Evolutionary conservation across 2,329 filamentous ascomycete genomes (phyloP).

Genomic region (Diaporthe ilicicola): DNA sequence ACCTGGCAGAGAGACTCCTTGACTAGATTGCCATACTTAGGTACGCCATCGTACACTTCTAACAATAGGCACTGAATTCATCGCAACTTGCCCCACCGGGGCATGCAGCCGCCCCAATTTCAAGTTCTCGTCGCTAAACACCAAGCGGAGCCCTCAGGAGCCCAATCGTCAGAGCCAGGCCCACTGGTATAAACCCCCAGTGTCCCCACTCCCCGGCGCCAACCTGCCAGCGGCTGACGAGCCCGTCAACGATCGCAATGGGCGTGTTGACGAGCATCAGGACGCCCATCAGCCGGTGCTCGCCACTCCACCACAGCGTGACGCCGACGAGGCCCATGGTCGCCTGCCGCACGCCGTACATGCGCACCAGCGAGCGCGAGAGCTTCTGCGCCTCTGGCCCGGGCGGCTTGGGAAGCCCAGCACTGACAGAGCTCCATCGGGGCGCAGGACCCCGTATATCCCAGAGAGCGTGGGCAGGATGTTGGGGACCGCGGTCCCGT

Average conservation of each 20-base stretch:
- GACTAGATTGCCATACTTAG: too few species aligned
- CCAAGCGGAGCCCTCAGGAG: neutral
- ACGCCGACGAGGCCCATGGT: neutral
- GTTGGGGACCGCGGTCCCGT: neutral
- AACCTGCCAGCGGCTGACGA: neutral
- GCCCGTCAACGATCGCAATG: neutral
- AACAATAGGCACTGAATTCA: too few species aligned
- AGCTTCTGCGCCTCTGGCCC: neutral
- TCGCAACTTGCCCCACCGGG: too few species aligned
- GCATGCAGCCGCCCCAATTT: too few species aligned
- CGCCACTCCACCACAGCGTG: neutral
- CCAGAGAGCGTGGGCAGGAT: neutral
- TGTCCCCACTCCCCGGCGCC: constrained; percentile 2
- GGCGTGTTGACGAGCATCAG: neutral
- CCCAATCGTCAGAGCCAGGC: neutral
- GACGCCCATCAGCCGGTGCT: constrained; percentile 14
- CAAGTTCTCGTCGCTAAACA: neutral
- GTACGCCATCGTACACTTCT: too few species aligned
- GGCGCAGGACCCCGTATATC: neutral
- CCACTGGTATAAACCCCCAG: neutral
- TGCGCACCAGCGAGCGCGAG: neutral
- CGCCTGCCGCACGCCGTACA: constrained; percentile 1
- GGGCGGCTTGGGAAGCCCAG: neutral
- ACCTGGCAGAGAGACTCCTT: too few species aligned
- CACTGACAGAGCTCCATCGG: neutral